Evolutionary conservation across 768 basidiomycete genomes (phyloP).

Genomic region (Boletus tomentosulus): DNA sequence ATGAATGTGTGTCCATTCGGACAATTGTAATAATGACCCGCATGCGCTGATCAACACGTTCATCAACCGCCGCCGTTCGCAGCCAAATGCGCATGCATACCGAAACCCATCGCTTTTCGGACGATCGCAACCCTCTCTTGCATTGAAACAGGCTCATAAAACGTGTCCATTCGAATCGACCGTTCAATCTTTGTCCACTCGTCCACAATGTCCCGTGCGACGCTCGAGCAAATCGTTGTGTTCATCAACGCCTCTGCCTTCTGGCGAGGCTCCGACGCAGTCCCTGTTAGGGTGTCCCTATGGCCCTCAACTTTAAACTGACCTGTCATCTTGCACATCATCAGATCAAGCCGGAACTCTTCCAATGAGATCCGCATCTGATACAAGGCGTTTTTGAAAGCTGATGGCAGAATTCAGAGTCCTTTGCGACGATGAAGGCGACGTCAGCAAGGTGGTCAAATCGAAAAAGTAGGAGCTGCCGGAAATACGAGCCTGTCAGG

Average conservation of each 20-base stretch:
- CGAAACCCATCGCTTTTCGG: slow-evolving; percentile 45
- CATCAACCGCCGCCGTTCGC: not conserved
- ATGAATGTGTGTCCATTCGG: slow-evolving; percentile 61
- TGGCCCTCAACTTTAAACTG: slow-evolving; percentile 12
- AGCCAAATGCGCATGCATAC: slow-evolving; percentile 28
- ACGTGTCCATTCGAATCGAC: slow-evolving; percentile 38
- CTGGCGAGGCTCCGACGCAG: slow-evolving; percentile 12
- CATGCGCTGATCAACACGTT: slow-evolving; percentile 26
- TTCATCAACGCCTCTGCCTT: slow-evolving; percentile 5
- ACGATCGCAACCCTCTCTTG: slow-evolving; percentile 51
- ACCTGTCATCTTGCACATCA: slow-evolving; percentile 25
- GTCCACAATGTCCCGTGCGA: slow-evolving; percentile 36
- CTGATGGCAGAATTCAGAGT: slow-evolving; percentile 52
- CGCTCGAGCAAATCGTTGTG: slow-evolving; percentile 6
- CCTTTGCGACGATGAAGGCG: slow-evolving; percentile 43
- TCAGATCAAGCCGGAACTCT: slow-evolving; percentile 45
- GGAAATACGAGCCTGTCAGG: no score
- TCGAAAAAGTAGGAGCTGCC: no score
- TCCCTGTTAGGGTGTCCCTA: slow-evolving; percentile 19
- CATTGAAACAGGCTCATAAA: slow-evolving; percentile 50
- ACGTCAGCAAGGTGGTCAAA: no score
- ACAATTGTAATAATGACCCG: slow-evolving; percentile 49
- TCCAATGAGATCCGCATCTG: slow-evolving; percentile 46
- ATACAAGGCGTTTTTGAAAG: slow-evolving; percentile 42
- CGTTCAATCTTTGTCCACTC: slow-evolving; percentile 45